Evolutionary conservation across 2,329 filamentous ascomycete species (phyloP), one percentile per base, ranked within the genome.

Genomic region (Daldinia eschscholtzii): DNA sequence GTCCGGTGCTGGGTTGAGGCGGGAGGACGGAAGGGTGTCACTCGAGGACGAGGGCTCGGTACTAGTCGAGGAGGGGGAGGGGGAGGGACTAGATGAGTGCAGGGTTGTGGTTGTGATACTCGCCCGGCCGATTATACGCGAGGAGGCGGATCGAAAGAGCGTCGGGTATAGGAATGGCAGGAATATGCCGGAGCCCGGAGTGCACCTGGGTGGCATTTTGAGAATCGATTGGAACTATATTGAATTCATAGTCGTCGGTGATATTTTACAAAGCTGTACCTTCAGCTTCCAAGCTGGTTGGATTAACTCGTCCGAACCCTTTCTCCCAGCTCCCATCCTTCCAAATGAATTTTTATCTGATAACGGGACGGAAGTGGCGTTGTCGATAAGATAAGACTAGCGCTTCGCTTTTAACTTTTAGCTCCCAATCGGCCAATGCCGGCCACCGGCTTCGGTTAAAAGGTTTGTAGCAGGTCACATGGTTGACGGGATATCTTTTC

Each of bases 1-100:
- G 76, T 93, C 91, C 0, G 94, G 93, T 0, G 88, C 78, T 2
- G 95, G 95, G 78, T 97, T 92, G 20, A 98, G 87, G 70, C 91
- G 91, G 4, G 88, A 86, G 46, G 79, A 76, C 30, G 82, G 80
- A 12, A 84, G 77, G 53, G 79, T 74, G 70, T 81, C 81, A 67
- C 72, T 81, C 57, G 73, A 72, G 46, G 74, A 70, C 64, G 76
- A 76, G 72, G 66, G 64, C 37, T 72, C 73, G 65, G 74, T 77
- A 63, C 70, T 73, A 62, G n/a, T 64, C 42, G 41, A 63, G 67
- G 62, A 68, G 66, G 44, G 70, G 63, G 72, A 65, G 57, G 60
- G 63, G 28, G 28, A 6, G 30, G 57, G 9, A 28, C 44, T 65
- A 46, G 73, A 69, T 46, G 64, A 71, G 70, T 73, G 72, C 53